Evolutionary conservation across 106 monocot species (phyloP), one percentile per base, ranked within the genome.

Genomic region (Dactylorhiza incarnata): DNA sequence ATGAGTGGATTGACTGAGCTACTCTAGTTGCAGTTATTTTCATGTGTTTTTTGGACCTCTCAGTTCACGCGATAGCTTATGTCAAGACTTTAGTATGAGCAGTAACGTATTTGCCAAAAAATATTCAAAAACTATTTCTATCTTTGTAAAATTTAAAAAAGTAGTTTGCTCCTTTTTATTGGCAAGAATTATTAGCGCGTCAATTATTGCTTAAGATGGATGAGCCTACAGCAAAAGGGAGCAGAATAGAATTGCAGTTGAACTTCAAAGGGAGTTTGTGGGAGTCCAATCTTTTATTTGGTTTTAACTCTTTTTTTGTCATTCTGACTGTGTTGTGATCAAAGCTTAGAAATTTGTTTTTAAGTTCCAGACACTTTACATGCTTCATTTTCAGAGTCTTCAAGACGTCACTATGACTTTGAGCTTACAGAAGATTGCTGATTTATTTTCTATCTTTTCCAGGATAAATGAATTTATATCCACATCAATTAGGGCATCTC

Each of bases 391-490:
- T 72, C 0, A 72, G 49, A 11, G 49, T 45, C 4, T 23, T 26
- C 7, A 59, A 59, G 59, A 5, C 10, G 23, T 71, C 15, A 12
- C 48, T 49, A 10, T 23, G 1, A 23, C 11, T 48, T 48, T 12
- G 49, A 48, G 24, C 5, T 49, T 70, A 45, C 7, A 9, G 9
- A 20, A 72, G 45, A n/a, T 15, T 69, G 14, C 4, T 72, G 8
- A 79, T 16, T 72, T 20, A 1, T 17, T 49, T 74, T 63, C 46
- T 84, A 10, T 78, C 53, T 78, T 37, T 37, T 74, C 6, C 59
- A 96, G 95, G 82, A 49, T 88, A 81, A 77, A 65, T 78, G 90
- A 90, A 51, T 79, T 87, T 81, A 75, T 79, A 63, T 75, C 84
- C 74, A 74, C 81, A 74, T 85, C 85, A 76, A 77, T 75, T 22